Conservation (phyloP, 176 grass and related monocot genomes). For the Ensete glaucum region DNA sequence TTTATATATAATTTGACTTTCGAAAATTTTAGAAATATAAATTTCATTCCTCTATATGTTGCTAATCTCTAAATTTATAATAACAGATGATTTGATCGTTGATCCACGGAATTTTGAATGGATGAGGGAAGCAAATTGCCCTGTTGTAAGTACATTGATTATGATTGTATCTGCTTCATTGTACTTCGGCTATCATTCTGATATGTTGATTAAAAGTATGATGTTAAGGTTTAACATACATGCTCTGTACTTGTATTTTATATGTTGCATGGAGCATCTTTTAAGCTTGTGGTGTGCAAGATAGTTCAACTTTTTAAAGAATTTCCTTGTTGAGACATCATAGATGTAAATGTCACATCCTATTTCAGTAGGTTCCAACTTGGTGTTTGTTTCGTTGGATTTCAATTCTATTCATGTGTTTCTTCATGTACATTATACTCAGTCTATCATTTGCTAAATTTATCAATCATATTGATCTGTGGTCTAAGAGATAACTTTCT, state of each 20-base stretch:
- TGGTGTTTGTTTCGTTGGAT: too few relatives aligned
- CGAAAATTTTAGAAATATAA: background rate
- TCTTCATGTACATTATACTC: too few relatives aligned
- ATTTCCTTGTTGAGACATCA: background rate
- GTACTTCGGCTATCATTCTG: background rate
- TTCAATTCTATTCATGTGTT: too few relatives aligned
- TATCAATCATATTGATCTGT: too few relatives aligned
- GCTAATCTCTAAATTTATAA: constrained; percentile 16
- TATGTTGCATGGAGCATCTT: background rate
- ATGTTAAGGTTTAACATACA: background rate
- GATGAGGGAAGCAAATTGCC: constrained; percentile 91
- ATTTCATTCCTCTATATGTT: background rate
- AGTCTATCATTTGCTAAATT: too few relatives aligned
- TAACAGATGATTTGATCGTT: constrained; percentile 84
- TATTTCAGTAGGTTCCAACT: too few relatives aligned
- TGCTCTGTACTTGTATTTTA: background rate
- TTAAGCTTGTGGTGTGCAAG: background rate
- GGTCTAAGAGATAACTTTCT: too few relatives aligned
- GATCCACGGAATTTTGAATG: constrained; percentile 96
- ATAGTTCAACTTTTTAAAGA: background rate
- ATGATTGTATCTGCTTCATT: constrained; percentile 23
- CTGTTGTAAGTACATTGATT: constrained; percentile 66
- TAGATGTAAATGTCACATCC: background rate
- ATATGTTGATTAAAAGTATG: background rate
- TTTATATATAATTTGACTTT: background rate